A percentile compares a stretch with the other conserved stretches of the same genome.
These are phyloP conservation scores for Cryoendolithus antarcticus DNA, from an alignment of 2,329 filamentous ascomycete species.

Conservation along the genomic window DNA sequence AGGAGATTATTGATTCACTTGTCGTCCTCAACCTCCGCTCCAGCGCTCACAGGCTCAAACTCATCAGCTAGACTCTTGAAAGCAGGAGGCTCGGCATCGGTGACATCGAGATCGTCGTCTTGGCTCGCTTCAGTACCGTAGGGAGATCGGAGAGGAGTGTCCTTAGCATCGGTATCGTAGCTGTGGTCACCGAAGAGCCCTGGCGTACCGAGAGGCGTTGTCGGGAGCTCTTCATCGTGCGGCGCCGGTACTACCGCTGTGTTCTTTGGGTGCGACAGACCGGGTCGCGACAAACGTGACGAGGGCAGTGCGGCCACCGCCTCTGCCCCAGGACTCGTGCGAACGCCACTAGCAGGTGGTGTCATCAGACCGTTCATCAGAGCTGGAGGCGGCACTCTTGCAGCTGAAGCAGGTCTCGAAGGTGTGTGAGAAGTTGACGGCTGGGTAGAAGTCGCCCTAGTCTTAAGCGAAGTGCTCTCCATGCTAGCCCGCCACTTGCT, in stretches of 20 bases:
- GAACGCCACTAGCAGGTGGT: conserved; percentile 65
- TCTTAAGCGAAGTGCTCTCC: conserved; percentile 25
- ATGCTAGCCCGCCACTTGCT: conserved; percentile 75
- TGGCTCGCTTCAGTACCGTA: conserved; percentile 31
- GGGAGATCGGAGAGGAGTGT: conserved; percentile 21
- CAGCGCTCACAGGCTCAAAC: conserved; percentile 5
- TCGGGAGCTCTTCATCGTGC: conserved; percentile 21
- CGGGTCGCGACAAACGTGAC: conserved; percentile 9
- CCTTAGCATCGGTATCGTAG: conserved; percentile 50
- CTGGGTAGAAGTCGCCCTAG: conserved; percentile 22
- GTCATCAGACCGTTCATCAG: conserved; percentile 75
- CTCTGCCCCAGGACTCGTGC: conserved; percentile 44
- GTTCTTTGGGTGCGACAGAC: conserved; percentile 5
- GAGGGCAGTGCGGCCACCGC: conserved; percentile 11
- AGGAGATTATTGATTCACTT: no score
- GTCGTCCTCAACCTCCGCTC: conserved; percentile 5
- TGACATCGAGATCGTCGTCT: conserved; percentile 15
- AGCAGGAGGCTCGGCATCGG: conserved; percentile 11
- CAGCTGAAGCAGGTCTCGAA: conserved; percentile 25
- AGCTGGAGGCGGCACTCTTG: conserved; percentile 40
- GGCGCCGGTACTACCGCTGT: conserved; percentile 3
- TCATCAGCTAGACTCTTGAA: conserved; percentile 19
- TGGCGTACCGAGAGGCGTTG: conserved; percentile 28
- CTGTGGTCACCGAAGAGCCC: conserved; percentile 40
- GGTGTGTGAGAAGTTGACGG: conserved; percentile 35